Evolutionary conservation across 176 grass and related monocot species (phyloP).

Genomic region (Saccharum officinarum): DNA sequence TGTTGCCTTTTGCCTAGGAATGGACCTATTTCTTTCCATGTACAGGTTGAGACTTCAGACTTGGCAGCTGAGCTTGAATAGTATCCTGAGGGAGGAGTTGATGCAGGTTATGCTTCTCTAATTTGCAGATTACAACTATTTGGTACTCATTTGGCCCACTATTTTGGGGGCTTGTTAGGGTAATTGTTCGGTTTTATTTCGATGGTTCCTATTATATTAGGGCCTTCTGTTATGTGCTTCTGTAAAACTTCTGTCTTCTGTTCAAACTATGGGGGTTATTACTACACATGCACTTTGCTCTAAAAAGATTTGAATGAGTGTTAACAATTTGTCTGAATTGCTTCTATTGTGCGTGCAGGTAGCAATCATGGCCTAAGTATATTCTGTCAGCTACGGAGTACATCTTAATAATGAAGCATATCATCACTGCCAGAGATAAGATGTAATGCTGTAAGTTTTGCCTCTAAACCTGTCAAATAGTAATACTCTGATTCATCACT

Average conservation of each 20-base stretch:
- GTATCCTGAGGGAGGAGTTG: not conserved
- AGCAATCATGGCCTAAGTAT: not conserved
- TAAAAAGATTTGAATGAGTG: not conserved
- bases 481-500: not conserved
- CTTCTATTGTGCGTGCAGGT: not conserved
- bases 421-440: too few relatives aligned
- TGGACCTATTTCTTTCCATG: not conserved
- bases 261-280: not conserved
- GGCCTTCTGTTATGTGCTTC: not conserved
- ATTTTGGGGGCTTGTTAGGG: not conserved
- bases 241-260: not conserved
- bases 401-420: not conserved
- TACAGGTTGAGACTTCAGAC: not conserved
- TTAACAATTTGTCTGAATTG: not conserved
- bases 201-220: not conserved
- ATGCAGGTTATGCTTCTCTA: not conserved
- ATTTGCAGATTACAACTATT: not conserved
- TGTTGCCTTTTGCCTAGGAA: not conserved
- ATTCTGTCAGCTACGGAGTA: too few relatives aligned
- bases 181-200: not conserved
- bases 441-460: not conserved
- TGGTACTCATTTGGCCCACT: not conserved
- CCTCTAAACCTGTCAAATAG: not conserved
- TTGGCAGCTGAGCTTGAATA: not conserved
- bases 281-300: not conserved